These are phyloP conservation scores for Paspalum notatum DNA, from an alignment of 176 grass and related monocot genomes.

Conservation along the genomic window DNA sequence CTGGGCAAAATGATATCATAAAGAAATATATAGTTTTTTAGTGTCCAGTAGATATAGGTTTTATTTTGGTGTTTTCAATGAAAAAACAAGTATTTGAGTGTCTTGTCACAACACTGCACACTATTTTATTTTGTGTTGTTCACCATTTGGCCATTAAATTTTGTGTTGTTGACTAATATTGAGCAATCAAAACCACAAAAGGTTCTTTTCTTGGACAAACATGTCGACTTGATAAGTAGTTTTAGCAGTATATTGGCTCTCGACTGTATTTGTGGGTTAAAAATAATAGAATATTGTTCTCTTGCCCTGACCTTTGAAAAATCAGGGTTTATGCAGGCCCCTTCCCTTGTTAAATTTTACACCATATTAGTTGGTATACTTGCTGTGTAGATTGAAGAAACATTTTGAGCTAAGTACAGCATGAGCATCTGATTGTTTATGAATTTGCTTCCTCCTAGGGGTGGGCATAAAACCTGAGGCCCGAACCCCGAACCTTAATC, in stretches of 20 bases:
- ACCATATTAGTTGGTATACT: conserved; percentile 1
- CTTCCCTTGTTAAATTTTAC: not conserved
- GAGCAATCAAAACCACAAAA: not conserved
- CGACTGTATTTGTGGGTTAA: conserved; percentile 11
- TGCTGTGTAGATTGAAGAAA: not conserved
- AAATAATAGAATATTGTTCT: not conserved
- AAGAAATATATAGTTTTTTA: not conserved
- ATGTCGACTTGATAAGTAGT: not conserved
- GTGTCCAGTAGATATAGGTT: not conserved
- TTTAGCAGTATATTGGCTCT: not conserved
- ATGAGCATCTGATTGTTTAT: conserved; percentile 10
- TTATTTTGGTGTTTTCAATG: not conserved
- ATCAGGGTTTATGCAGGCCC: not conserved
- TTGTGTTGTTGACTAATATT: not conserved
- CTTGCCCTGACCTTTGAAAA: not conserved
- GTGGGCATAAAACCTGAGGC: no score
- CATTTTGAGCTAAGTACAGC: not conserved
- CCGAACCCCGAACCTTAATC: no score
- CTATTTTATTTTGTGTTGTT: not conserved
- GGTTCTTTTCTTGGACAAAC: not conserved
- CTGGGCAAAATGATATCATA: not conserved
- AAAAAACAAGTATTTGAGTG: not conserved
- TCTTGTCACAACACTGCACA: not conserved
- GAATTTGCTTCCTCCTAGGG: conserved; percentile 8
- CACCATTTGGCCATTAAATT: conserved; percentile 7